Evolutionary conservation across 129 eudicot species (phyloP), one percentile per base, ranked within the genome.

Genomic region (Oenanthe sinensis): DNA sequence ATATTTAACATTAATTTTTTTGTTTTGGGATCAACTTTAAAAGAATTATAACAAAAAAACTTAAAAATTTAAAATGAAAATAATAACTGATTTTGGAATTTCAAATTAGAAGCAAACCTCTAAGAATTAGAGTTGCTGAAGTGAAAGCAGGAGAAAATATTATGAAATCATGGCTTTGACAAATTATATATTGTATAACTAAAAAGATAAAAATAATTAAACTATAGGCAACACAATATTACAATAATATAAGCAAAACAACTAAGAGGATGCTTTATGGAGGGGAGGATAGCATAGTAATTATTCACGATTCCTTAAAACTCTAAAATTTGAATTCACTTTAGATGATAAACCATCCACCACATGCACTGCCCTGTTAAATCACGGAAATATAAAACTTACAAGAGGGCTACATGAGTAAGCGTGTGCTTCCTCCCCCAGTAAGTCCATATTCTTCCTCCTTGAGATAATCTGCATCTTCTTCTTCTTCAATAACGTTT

Each of bases 401-500:
- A 96, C 99, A 96, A 69, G 99, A 96, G 48, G 99, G 99, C 77
- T 96, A 97, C 70, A 87, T 90, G 79, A 92, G 74, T 63, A 96
- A 85, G 74, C 99, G 88, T 68, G 99, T 96, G 82, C 84, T 90
- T 78, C 96, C 97, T 71, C 97, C 68, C 37, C 96, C 99, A 73
- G 96, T 85, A 17, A 89, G 86, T 26, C 88, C 97, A 86, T 87
- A 96, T 84, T 96, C 99, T 84, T 95, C 99, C 78, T 89, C 99
- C 83, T 96, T 96, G 36, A 96, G 97, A 81, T 84, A 96, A 77
- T 88, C 98, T 74, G 92, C 97, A 75, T 96, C 99, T 86, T 96
- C 99, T 83, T 96, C 99, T 81, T 96, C 97, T 90, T 96, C 99
- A 71, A 97, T 96, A 79, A 96, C 49, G 86, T 96, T 96, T 40